These are phyloP conservation scores for Fonsecaea nubica DNA, from an alignment of 2,329 filamentous ascomycete genomes.

Conservation along the genomic window DNA sequence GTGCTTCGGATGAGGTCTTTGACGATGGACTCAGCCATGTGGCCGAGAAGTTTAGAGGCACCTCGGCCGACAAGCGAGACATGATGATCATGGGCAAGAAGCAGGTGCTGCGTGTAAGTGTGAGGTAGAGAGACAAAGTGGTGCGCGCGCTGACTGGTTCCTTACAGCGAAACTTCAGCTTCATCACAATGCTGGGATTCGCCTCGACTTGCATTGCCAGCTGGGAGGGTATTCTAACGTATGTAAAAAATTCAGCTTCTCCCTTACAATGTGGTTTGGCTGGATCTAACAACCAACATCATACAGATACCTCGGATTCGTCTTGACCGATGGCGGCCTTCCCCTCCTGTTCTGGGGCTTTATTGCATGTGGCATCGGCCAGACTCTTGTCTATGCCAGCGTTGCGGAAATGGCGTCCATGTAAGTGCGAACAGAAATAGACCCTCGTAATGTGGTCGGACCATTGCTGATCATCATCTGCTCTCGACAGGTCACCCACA, in stretches of 20 bases:
- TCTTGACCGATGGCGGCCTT: constrained; percentile 56
- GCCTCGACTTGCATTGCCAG: constrained; percentile 52
- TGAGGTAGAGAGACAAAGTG: constrained; percentile 7
- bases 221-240: constrained; percentile 54
- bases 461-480: neutral
- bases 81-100: constrained; percentile 50
- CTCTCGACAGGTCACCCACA: constrained; percentile 44
- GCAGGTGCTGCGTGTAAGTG: constrained; percentile 47
- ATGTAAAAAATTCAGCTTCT: neutral
- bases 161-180: constrained; percentile 52
- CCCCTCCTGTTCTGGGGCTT: constrained; percentile 62
- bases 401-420: constrained; percentile 61
- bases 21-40: constrained; percentile 36
- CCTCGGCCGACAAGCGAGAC: constrained; percentile 46
- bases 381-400: constrained; percentile 49
- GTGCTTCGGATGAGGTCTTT: constrained; percentile 9
- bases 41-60: constrained; percentile 48
- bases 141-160: neutral
- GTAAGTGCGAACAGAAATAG: constrained; percentile 37
- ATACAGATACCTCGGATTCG: constrained; percentile 28
- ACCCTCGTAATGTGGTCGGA: neutral
- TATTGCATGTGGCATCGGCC: constrained; percentile 55
- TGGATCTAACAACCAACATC: neutral
- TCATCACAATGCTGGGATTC: constrained; percentile 55
- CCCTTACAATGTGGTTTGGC: constrained; percentile 10